These are phyloP conservation scores for Carex myosuroides DNA, from an alignment of 176 grass and related monocot species.

Conservation along the genomic window DNA sequence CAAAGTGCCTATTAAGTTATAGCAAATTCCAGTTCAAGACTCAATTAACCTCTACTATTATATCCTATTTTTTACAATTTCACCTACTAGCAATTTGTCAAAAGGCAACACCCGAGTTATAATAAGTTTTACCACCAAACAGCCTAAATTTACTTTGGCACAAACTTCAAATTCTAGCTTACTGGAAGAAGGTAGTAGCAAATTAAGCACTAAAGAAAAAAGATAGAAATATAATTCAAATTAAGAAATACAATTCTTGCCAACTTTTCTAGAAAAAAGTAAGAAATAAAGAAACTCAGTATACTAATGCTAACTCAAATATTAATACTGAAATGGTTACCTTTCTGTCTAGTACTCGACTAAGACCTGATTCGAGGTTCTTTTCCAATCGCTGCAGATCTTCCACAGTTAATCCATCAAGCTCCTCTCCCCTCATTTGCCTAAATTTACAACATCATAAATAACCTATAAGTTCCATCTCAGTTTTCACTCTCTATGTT, in stretches of 20 bases:
- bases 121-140: not conserved
- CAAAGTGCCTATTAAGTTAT: not conserved
- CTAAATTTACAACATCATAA: constrained; percentile 26
- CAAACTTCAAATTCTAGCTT: not conserved
- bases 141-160: not conserved
- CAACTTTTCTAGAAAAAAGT: not conserved
- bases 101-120: not conserved
- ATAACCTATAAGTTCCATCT: not conserved
- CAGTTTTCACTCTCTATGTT: not conserved
- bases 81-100: not conserved
- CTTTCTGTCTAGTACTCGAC: constrained; percentile 67
- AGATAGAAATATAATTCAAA: not conserved
- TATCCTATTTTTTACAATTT: not conserved
- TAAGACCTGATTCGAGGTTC: constrained; percentile 78
- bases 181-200: not conserved
- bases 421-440: constrained; percentile 89
- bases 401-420: constrained; percentile 58
- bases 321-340: constrained; percentile 5
- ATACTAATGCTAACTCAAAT: not conserved
- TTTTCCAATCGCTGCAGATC: constrained; percentile 71
- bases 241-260: not conserved
- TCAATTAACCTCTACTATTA: not conserved
- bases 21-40: not conserved
- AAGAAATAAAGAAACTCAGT: not conserved
- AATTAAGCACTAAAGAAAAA: no score